Percentiles rank a stretch among this genome's conserved stretches.
Evolutionary conservation across 2,329 filamentous ascomycete genomes (phyloP).

Genomic region (Phyllosticta citrichinensis): DNA sequence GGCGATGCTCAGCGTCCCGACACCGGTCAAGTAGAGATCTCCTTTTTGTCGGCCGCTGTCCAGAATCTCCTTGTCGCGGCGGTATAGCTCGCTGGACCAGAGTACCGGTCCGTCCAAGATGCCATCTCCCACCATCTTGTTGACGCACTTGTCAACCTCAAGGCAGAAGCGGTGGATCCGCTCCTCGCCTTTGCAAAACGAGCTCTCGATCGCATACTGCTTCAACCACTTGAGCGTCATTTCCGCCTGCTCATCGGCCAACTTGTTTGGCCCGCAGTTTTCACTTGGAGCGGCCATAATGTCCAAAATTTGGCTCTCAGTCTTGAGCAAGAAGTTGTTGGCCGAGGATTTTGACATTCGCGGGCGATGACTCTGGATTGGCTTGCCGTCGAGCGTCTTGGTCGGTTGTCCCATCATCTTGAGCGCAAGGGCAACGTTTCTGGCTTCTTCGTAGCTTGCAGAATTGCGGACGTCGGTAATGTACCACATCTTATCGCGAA

Average conservation of each 20-base stretch:
- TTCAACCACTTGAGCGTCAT: conserved; percentile 76
- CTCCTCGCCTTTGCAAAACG: conserved; percentile 86
- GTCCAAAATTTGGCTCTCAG: conserved; percentile 77
- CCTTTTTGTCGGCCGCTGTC: conserved; percentile 41
- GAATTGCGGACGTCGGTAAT: conserved; percentile 89
- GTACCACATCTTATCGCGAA: conserved; percentile 98
- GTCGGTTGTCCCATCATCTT: conserved; percentile 71
- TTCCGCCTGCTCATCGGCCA: conserved; percentile 90
- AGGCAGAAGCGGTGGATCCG: conserved; percentile 88
- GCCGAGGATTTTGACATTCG: conserved; percentile 37
- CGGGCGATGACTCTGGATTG: conserved; percentile 28
- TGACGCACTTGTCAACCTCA: conserved; percentile 78
- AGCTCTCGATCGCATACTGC: conserved; percentile 70
- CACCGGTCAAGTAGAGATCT: conserved; percentile 36
- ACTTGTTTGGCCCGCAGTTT: conserved; percentile 85
- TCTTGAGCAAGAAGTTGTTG: conserved; percentile 60
- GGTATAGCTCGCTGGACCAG: conserved; percentile 85
- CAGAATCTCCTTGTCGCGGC: conserved; percentile 59
- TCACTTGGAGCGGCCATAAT: conserved; percentile 72
- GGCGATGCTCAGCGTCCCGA: conserved; percentile 39
- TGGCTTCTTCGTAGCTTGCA: conserved; percentile 74
- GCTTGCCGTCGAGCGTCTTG: conserved; percentile 31
- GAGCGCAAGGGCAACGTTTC: conserved; percentile 74
- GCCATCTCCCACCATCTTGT: conserved; percentile 73
- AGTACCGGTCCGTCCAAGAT: conserved; percentile 77